Conservation (phyloP, 2,329 filamentous ascomycete species). For the Fusarium pilosicola region DNA sequence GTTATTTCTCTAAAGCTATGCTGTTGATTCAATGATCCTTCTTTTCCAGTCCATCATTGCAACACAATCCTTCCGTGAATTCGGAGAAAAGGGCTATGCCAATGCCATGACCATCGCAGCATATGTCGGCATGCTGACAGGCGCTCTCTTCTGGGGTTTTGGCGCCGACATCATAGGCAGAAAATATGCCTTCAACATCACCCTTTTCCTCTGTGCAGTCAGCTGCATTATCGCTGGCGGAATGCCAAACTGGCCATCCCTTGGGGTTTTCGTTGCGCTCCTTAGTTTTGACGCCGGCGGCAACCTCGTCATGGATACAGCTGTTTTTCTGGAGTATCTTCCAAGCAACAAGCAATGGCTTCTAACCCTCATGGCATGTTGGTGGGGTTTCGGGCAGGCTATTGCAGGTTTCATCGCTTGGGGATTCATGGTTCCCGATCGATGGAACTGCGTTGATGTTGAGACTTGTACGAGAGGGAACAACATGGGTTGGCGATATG, state of each 20-base stretch:
- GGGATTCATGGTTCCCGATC: not conserved
- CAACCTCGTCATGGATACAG: slow-evolving; percentile 19
- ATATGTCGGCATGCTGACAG: slow-evolving; percentile 4
- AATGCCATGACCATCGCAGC: slow-evolving; percentile 10
- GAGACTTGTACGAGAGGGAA: not conserved
- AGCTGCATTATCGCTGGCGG: slow-evolving; percentile 6
- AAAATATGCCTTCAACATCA: slow-evolving; percentile 20
- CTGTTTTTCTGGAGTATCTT: slow-evolving; percentile 20
- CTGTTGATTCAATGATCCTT: slow-evolving; percentile 19
- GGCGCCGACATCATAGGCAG: slow-evolving; percentile 21
- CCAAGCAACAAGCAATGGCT: slow-evolving; percentile 14
- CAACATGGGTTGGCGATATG: slow-evolving; percentile 17
- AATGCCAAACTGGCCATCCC: not conserved
- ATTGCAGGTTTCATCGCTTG: slow-evolving; percentile 17
- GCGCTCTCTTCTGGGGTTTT: slow-evolving; percentile 25
- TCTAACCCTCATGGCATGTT: slow-evolving; percentile 10
- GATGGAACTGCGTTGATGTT: not conserved
- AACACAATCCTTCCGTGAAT: slow-evolving; percentile 8
- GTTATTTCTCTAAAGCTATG: not conserved
- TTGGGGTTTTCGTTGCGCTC: slow-evolving; percentile 5
- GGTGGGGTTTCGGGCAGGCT: slow-evolving; percentile 21
- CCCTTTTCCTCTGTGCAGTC: slow-evolving; percentile 5
- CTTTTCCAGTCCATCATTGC: slow-evolving; percentile 14
- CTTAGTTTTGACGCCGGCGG: slow-evolving; percentile 9
- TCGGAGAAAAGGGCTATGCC: slow-evolving; percentile 1